These are phyloP conservation scores for Alloascoidea africana DNA, from an alignment of 805 yeast species.

Conservation along the genomic window DNA sequence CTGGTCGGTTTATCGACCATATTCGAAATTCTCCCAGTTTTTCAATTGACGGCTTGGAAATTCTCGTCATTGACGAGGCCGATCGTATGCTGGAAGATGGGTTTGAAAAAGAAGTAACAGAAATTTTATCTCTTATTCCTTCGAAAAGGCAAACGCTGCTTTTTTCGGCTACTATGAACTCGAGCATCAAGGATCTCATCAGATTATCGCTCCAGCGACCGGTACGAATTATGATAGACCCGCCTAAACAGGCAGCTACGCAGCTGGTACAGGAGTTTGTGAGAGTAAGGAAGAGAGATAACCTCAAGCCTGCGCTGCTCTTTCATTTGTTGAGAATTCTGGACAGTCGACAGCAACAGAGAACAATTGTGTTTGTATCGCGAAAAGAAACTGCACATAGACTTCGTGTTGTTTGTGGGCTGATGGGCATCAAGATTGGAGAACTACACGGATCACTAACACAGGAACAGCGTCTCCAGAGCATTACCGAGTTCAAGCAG, in stretches of 20 bases:
- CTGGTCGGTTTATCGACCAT: constrained; percentile 97
- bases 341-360: constrained; percentile 43
- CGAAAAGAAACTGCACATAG: constrained; percentile 86
- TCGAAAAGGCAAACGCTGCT: constrained; percentile 84
- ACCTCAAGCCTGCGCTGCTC: constrained; percentile 69
- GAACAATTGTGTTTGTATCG: constrained; percentile 83
- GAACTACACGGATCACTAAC: constrained; percentile 75
- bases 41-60: constrained; percentile 81
- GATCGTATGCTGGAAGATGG: constrained; percentile 99
- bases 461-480: constrained; percentile 85
- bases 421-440: constrained; percentile 60
- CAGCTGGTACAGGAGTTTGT: constrained; percentile 89
- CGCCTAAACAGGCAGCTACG: constrained; percentile 89
- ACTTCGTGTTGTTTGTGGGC: constrained; percentile 60
- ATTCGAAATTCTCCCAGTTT: constrained; percentile 89
- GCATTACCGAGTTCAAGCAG: constrained; percentile 70
- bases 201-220: constrained; percentile 83
- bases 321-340: constrained; percentile 54
- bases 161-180: constrained; percentile 97
- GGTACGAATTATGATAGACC: constrained; percentile 88
- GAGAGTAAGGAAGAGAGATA: constrained; percentile 82
- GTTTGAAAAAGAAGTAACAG: constrained; percentile 87
- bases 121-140: constrained; percentile 77
- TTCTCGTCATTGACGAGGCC: constrained; percentile 91
- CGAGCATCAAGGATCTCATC: constrained; percentile 74